Base-by-base conservation (phyloP, 2,329 filamentous ascomycete genomes). In the Lachnellula arida region DNA sequence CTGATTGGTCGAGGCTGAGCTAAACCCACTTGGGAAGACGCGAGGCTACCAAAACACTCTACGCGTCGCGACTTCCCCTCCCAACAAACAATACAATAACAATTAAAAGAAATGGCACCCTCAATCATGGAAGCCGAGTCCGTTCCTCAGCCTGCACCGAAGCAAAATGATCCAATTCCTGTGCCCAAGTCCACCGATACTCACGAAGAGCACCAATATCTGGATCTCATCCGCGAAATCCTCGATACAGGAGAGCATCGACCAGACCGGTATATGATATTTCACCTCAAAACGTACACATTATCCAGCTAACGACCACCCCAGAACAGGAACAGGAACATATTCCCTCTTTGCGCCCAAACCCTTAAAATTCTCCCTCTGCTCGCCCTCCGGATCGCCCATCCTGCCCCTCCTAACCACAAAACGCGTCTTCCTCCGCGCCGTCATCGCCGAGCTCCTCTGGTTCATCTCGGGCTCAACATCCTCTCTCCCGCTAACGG, bases 151-250 rank as follows among this genome's bases (percentile, higher is more conserved):
- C 28, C 37, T 15, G 15, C 52, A 4, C 14, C 35, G 7, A 60
- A 60, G 48, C 35, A n/a, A 23, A 28, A 28, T 15, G 48, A 51
- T 28, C 9, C 46, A 12, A 43, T 17, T 35, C 39, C 37, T 48
- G 15, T 17, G 15, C 37, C 15, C 12, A 43, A 17, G 9, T 5
- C 23, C 19, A 12, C 23, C 23, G 19, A 49, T 14, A 46, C 42
- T 53, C 91, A 96, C 68, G 92, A 97, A 76, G 94, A 99, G 75
- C 79, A 91, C 69, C 94, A 97, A 74, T 99, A 99, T 71, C 85
- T 99, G 57, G 81, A 93, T 66, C 81, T 99, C 25, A 91, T 97
- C 60, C 87, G 85, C 63, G 83, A 90, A 63, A 97, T 97, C 67
- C 79, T 99, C 15, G 77, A 84, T 15, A 76, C 82, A 25, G 94